Base-by-base conservation (phyloP, 805 yeast species). In the Wickerhamomyces strasburgensis region DNA sequence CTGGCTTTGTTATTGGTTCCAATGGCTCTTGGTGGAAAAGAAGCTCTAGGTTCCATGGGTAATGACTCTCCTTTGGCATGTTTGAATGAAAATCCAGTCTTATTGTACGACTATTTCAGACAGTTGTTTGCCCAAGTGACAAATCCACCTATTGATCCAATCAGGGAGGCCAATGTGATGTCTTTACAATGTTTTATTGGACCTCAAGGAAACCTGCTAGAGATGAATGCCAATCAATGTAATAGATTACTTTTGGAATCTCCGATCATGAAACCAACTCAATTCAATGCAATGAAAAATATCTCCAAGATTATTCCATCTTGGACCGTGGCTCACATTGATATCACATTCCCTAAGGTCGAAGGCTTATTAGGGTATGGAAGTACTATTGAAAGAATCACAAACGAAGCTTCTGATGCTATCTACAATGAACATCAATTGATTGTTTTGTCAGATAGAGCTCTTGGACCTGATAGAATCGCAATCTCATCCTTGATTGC, bases 61-160 rank as follows among this genome's bases (percentile, higher is more conserved):
- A 90, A 90, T 58, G 98, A 90, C 58, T 79, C 93, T 35, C 95
- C 98, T 10, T 70, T 90, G 47, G 98, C 98, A 0, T 93, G 98
- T 65, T 67, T 90, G 50, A 82, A 95, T 27, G 90, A 85, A 58
- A 95, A 88, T 64, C 98, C 98, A 29, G 82, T 81, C 49, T 66
- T 93, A 45, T 68, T 87, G 46, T 90, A 84, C 61, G 98, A 93
- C 56, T 90, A 90, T 67, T 93, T 90, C 72, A 80, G 95, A 55
- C 95, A 90, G 62, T 73, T 90, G 56, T 90, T 90, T 67, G 98
- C 98, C 15, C 98, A 90, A 66, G 98, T 90, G 39, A 90, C 98
- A 23, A 90, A 90, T 66, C 98, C 98, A 40, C 98, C 98, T 34
- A 93, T 90, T 58, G 98, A 90, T 61, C 98, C 98, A 35, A 93